phyloP scores from a whole-genome alignment of 108 stramenopile species.

The Mayamaea pseudoterrestris region DNA sequence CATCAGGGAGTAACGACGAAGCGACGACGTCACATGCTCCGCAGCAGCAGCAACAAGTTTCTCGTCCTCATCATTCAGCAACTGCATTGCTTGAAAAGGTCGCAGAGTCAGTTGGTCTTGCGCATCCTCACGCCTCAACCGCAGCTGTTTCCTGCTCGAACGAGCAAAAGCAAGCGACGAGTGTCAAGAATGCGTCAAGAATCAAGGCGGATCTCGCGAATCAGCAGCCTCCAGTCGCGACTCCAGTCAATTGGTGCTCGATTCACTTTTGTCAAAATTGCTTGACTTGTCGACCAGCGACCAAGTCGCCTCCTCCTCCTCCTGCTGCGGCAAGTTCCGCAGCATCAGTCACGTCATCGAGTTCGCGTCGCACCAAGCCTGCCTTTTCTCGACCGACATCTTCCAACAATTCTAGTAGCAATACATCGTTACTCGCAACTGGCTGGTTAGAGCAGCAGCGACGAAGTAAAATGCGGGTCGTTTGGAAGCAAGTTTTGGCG shows the following conservation, averaged over 20 bases:
- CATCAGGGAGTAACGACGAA: no score
- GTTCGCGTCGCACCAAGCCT: slow-evolving; percentile 21
- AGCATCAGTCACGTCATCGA: neutral
- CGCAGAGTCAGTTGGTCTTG: neutral
- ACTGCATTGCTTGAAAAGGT: no score
- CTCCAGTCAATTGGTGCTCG: neutral
- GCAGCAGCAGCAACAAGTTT: neutral
- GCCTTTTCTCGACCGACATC: slow-evolving; percentile 66
- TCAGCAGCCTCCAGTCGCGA: neutral
- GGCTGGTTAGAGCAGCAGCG: slow-evolving; percentile 86
- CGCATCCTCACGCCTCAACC: neutral
- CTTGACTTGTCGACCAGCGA: neutral
- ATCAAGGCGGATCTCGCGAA: neutral
- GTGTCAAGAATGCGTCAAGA: neutral
- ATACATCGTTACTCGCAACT: slow-evolving; percentile 63
- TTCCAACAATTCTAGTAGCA: slow-evolving; percentile 28
- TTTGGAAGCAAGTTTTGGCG: slow-evolving; percentile 80
- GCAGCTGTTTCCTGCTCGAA: no score
- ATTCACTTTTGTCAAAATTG: slow-evolving; percentile 1
- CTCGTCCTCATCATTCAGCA: neutral
- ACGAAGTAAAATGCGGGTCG: slow-evolving; percentile 63
- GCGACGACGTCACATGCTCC: neutral
- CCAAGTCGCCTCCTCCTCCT: neutral
- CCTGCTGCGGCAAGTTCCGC: neutral
- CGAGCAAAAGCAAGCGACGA: neutral